Evolutionary conservation across 2,329 filamentous ascomycete species (phyloP).

Genomic region (Cadophora sp.): DNA sequence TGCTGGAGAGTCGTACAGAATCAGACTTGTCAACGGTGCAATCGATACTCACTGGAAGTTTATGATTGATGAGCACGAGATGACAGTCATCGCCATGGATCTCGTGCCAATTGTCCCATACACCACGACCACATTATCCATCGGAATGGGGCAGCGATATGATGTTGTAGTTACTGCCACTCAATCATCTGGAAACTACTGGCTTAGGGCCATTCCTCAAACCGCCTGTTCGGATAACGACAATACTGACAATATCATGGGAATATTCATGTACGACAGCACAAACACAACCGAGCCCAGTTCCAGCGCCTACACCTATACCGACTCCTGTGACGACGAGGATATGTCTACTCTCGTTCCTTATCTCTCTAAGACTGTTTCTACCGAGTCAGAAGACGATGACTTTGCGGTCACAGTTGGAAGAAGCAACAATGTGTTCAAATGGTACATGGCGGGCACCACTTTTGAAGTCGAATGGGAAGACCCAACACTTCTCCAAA

Average conservation of each 20-base stretch:
- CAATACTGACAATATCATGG: slow-evolving; percentile 55
- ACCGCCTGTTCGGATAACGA: slow-evolving; percentile 63
- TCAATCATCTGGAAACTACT: slow-evolving; percentile 55
- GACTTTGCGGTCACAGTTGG: slow-evolving; percentile 42
- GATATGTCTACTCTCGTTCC: not conserved
- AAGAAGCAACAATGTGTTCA: slow-evolving; percentile 45
- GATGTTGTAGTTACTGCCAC: slow-evolving; percentile 54
- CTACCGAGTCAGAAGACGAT: slow-evolving; percentile 21
- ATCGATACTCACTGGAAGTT: slow-evolving; percentile 45
- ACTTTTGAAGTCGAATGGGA: slow-evolving; percentile 55
- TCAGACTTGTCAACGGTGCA: slow-evolving; percentile 53
- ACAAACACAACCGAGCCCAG: slow-evolving; percentile 47
- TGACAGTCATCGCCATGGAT: slow-evolving; percentile 63
- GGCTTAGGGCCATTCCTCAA: slow-evolving; percentile 62
- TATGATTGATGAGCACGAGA: slow-evolving; percentile 59
- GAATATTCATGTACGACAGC: slow-evolving; percentile 57
- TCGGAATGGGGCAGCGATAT: slow-evolving; percentile 55
- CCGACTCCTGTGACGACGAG: not conserved
- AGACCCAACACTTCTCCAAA: slow-evolving; percentile 52
- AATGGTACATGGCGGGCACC: slow-evolving; percentile 55
- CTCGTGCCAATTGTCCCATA: slow-evolving; percentile 64
- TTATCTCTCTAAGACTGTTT: not conserved
- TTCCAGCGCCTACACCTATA: not conserved
- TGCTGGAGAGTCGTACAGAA: slow-evolving; percentile 50
- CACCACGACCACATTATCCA: slow-evolving; percentile 51